Evolutionary conservation across 306 rosid genomes (phyloP).

Genomic region (Ormosia semicastrata): DNA sequence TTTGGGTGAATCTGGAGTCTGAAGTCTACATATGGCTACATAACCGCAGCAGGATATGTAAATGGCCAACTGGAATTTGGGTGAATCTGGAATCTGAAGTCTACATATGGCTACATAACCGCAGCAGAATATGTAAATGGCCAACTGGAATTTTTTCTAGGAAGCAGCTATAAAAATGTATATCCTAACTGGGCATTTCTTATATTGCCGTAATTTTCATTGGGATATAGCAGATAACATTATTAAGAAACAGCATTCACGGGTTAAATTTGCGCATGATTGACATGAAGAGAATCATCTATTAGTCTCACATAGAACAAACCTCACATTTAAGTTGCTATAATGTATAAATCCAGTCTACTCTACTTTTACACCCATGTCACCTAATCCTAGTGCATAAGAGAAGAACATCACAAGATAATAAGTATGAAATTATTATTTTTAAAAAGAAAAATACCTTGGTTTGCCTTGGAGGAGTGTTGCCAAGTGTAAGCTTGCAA

Average conservation of each 20-base stretch:
- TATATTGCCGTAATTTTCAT: background rate
- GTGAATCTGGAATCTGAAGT: slow-evolving; percentile 10
- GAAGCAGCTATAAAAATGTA: background rate
- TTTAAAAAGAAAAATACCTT: slow-evolving; percentile 46
- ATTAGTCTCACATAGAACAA: background rate
- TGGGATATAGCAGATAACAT: background rate
- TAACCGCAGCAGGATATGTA: background rate
- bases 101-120: background rate
- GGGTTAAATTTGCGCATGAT: background rate
- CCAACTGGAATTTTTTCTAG: background rate
- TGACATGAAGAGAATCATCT: slow-evolving; percentile 1
- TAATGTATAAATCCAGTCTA: background rate
- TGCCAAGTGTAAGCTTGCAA: slow-evolving; percentile 96
- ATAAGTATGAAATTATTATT: background rate
- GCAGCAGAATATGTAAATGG: background rate
- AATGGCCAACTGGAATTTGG: no score
- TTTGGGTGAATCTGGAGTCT: slow-evolving; percentile 14
- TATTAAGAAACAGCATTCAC: background rate
- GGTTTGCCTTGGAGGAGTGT: slow-evolving; percentile 88
- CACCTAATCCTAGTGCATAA: slow-evolving; percentile 2
- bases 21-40: background rate
- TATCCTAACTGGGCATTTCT: background rate
- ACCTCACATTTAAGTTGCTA: background rate
- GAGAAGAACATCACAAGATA: slow-evolving; percentile 17
- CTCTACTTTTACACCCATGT: background rate